A percentile compares a stretch with the other conserved stretches of the same genome.
phyloP scores from a whole-genome alignment of 371 early-diverging fungal genomes.

The Mortierella sp. region DNA sequence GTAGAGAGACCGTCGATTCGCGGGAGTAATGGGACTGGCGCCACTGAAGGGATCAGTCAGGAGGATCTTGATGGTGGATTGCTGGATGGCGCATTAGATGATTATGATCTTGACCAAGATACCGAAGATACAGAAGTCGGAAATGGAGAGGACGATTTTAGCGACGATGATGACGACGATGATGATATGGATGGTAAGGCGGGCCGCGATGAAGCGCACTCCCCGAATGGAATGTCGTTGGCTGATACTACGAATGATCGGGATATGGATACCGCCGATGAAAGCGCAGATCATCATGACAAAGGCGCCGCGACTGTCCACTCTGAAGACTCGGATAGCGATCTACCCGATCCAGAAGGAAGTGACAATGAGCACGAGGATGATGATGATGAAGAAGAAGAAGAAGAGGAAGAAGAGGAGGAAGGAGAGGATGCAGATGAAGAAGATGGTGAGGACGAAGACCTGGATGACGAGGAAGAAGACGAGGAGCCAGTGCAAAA shows the following conservation, averaged over 20 bases:
- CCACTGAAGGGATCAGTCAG: slow-evolving; percentile 36
- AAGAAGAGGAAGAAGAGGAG: slow-evolving; percentile 28
- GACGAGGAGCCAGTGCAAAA: slow-evolving; percentile 24
- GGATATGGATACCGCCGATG: slow-evolving; percentile 25
- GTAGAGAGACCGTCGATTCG: slow-evolving; percentile 3
- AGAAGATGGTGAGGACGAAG: slow-evolving; percentile 31
- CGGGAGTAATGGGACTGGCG: slow-evolving; percentile 10
- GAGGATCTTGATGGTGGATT: slow-evolving; percentile 49
- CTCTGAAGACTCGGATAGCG: slow-evolving; percentile 54
- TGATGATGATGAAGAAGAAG: slow-evolving; percentile 28
- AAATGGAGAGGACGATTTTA: slow-evolving; percentile 43
- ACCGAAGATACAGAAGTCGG: slow-evolving; percentile 55
- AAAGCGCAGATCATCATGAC: slow-evolving; percentile 14
- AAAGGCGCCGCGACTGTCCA: slow-evolving; percentile 14
- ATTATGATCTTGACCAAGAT: slow-evolving; percentile 52
- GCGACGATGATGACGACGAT: slow-evolving; percentile 46
- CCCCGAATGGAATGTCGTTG: slow-evolving; percentile 16
- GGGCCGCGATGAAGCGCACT: slow-evolving; percentile 11
- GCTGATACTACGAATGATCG: slow-evolving; percentile 19
- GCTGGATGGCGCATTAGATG: slow-evolving; percentile 51
- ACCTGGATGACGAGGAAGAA: slow-evolving; percentile 18
- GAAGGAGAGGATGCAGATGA: slow-evolving; percentile 33
- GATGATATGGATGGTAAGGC: slow-evolving; percentile 29
- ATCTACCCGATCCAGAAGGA: slow-evolving; percentile 44
- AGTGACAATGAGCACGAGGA: slow-evolving; percentile 43